Evolutionary conservation across 2,329 filamentous ascomycete species (phyloP).

Genomic region (Cladosporium cucumerinum): DNA sequence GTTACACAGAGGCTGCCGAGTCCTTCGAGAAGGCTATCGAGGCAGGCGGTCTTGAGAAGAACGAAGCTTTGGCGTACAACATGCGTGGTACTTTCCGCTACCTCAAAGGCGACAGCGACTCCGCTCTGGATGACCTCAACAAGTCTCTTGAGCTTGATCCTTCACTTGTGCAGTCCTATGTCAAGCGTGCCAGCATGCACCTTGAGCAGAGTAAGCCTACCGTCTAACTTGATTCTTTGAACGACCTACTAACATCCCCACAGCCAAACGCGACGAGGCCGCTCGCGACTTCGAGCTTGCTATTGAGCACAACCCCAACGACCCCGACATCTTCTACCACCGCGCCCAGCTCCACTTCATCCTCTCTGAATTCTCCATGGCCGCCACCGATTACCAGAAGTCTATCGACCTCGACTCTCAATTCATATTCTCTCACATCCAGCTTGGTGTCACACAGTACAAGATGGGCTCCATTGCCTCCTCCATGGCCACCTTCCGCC

Average conservation of each 20-base stretch:
- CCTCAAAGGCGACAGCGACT: conserved; percentile 79
- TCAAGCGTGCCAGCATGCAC: conserved; percentile 98
- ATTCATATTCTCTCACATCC: conserved; percentile 99
- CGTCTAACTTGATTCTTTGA: background rate
- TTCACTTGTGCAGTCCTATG: conserved; percentile 88
- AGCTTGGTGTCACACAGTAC: conserved; percentile 98
- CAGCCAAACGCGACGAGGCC: conserved; percentile 79
- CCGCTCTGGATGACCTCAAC: conserved; percentile 79
- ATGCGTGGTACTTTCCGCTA: conserved; percentile 95
- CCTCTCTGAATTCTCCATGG: conserved; percentile 85
- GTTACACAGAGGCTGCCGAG: conserved; percentile 81
- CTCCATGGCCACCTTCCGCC: conserved; percentile 96
- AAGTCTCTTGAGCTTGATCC: conserved; percentile 91
- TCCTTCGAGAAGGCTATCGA: conserved; percentile 88
- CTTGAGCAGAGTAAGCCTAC: conserved; percentile 74
- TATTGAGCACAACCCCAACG: conserved; percentile 76
- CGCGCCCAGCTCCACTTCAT: conserved; percentile 98
- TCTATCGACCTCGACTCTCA: conserved; percentile 93
- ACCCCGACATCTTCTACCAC: conserved; percentile 99
- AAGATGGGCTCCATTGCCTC: conserved; percentile 99
- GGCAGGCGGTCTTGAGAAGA: conserved; percentile 71
- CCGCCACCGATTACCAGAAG: conserved; percentile 98
- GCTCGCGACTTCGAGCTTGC: conserved; percentile 84
- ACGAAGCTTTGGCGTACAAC: conserved; percentile 91
- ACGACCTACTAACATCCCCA: conserved; percentile 25